Base-by-base conservation (phyloP, 805 yeast genomes). In the Teunomyces stri region DNA sequence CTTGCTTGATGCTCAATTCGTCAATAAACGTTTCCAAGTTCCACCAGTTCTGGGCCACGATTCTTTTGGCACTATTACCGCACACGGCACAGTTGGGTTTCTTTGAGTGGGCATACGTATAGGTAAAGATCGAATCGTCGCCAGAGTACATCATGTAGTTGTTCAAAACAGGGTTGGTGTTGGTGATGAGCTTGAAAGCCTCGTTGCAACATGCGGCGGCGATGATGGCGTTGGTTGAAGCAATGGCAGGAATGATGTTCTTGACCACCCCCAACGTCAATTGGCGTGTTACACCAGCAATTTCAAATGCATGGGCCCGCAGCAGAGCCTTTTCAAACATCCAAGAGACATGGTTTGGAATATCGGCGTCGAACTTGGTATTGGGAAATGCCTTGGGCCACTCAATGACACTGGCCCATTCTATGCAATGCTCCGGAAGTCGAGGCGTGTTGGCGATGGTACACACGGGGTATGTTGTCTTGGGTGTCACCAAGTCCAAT, bases 371-470 rank as follows among this genome's bases (percentile, higher is more conserved):
- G 46, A 87, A 78, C 45, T 69, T 70, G 27, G 58, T 64, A 31
- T 66, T 73, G 6, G 77, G 74, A 47, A 76, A 76, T 3, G 54
- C 52, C 42, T 72, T 65, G 1, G 84, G 84, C 96, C 96, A 89
- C 54, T 81, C 84, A 3, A 88, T 70, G 28, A 82, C 84, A 49
- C 82, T 80, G 0, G 92, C 90, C 86, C 94, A 92, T 62, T 91
- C 96, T 7, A 92, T 84, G 58, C 97, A 90, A 65, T 92, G 98
- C 57, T 91, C 97, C 0, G 97, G 94, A 6, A 89, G 66, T 50
- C 98, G 69, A n/a, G 98, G 98, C 6, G 94, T 89, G 49, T 90
- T 87, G 2, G 97, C 96, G 44, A 94, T 84, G 0, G 98, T 94
- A 65, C 98, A 94, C 54, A 92, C 83, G 2, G 98, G 97, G 56